Conservation (phyloP, 495 filamentous ascomycete genomes). For the Talaromyces liani region DNA sequence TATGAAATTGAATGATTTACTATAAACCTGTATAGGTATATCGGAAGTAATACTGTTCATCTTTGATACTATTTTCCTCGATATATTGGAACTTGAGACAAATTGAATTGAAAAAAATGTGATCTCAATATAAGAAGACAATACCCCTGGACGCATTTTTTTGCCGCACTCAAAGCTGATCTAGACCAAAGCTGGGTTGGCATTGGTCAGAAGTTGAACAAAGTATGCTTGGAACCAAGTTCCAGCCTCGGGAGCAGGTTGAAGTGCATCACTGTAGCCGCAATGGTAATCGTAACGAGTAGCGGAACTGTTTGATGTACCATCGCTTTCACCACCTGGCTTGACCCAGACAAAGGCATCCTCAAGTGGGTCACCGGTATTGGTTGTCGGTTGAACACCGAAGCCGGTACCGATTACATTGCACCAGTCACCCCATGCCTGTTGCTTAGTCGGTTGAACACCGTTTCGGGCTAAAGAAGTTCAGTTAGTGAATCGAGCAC, state of each 20-base stretch:
- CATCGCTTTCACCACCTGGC: conserved; percentile 77
- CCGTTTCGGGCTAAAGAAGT: conserved; percentile 48
- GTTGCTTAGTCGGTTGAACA: conserved; percentile 55
- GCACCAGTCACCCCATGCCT: conserved; percentile 77
- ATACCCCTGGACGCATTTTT: background rate
- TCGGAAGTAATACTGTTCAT: background rate
- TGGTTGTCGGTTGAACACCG: conserved; percentile 52
- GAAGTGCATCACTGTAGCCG: conserved; percentile 48
- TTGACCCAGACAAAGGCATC: conserved; percentile 83
- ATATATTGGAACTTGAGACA: background rate
- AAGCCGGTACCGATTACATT: conserved; percentile 72
- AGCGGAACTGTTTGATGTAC: conserved; percentile 56
- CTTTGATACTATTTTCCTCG: background rate
- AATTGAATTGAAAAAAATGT: background rate
- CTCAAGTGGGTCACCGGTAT: conserved; percentile 52
- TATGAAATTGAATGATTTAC: conserved; percentile 3
- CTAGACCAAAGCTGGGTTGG: conserved; percentile 42
- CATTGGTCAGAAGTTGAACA: conserved; percentile 60
- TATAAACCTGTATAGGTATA: background rate
- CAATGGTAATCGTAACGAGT: conserved; percentile 67
- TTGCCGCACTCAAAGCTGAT: background rate
- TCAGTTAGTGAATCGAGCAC: background rate
- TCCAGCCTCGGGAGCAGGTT: conserved; percentile 73
- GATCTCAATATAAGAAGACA: background rate
- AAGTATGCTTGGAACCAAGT: conserved; percentile 77